Evolutionary conservation across 2,329 filamentous ascomycete genomes (phyloP).

Genomic region (Thielaviopsis populi): DNA sequence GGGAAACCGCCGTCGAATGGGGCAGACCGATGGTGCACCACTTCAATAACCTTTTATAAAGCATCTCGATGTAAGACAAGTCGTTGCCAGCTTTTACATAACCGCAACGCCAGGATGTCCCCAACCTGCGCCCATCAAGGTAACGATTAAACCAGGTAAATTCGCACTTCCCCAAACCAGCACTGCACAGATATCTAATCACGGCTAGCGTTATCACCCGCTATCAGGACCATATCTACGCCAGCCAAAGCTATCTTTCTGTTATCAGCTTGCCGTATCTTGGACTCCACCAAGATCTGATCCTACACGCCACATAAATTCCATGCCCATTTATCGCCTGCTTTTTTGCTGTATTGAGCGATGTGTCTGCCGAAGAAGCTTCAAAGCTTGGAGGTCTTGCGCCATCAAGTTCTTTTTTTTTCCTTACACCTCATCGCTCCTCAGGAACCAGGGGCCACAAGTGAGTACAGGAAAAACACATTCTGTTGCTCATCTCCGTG

Average conservation of each 20-base stretch:
- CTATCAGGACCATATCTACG: neutral
- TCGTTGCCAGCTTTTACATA: neutral
- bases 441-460: neutral
- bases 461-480: neutral
- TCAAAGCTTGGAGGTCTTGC: neutral
- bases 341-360: neutral
- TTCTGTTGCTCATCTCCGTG: too few species aligned
- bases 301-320: neutral
- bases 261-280: neutral
- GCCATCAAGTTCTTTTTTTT: neutral
- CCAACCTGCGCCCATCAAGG: neutral
- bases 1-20: neutral
- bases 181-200: constrained; percentile 1
- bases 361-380: neutral
- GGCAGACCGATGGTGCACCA: neutral
- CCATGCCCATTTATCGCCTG: neutral
- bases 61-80: neutral
- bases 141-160: neutral
- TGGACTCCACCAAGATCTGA: neutral
- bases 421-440: neutral
- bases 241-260: neutral
- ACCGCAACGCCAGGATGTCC: neutral
- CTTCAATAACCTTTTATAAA: neutral
- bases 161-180: neutral
- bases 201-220: neutral